Evolutionary conservation across 2,329 filamentous ascomycete species (phyloP), one percentile per base, ranked within the genome.

Genomic region (Rutstroemia sp.): DNA sequence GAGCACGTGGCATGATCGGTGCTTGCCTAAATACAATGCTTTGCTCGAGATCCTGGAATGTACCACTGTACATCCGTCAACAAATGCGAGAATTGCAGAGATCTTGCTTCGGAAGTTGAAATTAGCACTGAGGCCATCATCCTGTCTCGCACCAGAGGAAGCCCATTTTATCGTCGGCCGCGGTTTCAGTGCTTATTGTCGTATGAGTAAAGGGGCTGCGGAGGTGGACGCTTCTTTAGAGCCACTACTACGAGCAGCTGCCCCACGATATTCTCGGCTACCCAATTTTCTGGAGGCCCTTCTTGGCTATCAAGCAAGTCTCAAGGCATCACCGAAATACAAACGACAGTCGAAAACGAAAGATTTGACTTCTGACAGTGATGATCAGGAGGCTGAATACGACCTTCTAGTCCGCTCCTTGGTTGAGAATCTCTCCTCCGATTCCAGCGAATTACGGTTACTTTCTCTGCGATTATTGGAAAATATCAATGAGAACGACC

Each of bases 121-220:
- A 63, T 76, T 85, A 23, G 83, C 85, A 0, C 72, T 89, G 46
- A 75, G 81, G 19, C 82, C 83, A 7, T 82, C 81, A 1, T 79
- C 79, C 5, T 76, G 78, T 10, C 71, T 83, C 51, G 76, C 78
- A 2, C 82, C 80, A 3, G 79, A 86, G 60, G 80, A 86, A 66
- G 80, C 83, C n/a, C 78, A 82, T 38, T 90, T 94, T 62, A 87
- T 89, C 50, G 78, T 86, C 57, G 88, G 87, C 9, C 84, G 84
- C 62, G 89, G 88, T 0, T 89, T 94, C 65, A 82, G 81, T 57
- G 81, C 86, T 4, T 89, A 91, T 63, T 76, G 89, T 25, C 77
- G 81, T 49, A 83, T 89, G 77, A 82, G 78, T 52, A 78, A 77
- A 58, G 76, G 78, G 4, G 74, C 80, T n/a, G 78, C 76, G 1